These are phyloP conservation scores for Aspergillus affinis DNA, from an alignment of 495 filamentous ascomycete species.

Conservation along the genomic window DNA sequence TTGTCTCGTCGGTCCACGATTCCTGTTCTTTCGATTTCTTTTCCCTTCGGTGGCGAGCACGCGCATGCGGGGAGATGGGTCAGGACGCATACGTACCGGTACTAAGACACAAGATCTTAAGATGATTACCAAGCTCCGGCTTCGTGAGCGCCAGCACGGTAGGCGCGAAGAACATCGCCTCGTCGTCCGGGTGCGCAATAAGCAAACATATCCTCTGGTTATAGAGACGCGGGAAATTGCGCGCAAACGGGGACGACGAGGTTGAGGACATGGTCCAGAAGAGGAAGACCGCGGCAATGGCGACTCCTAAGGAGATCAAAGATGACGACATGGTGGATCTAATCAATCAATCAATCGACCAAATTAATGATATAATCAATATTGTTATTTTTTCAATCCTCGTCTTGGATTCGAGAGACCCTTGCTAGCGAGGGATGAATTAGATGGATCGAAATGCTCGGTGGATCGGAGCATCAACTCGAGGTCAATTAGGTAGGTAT, in stretches of 20 bases:
- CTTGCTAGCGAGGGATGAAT: background rate
- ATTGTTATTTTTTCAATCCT: too few species aligned
- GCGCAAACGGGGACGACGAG: slow-evolving; percentile 61
- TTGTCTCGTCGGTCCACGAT: too few species aligned
- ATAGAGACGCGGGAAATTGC: slow-evolving; percentile 65
- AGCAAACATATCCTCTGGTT: slow-evolving; percentile 84
- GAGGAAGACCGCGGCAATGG: slow-evolving; percentile 35
- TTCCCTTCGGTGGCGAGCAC: too few species aligned
- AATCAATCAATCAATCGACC: background rate
- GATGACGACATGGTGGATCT: slow-evolving; percentile 13
- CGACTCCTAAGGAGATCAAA: slow-evolving; percentile 32
- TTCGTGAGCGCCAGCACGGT: slow-evolving; percentile 77
- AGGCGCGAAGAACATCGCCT: slow-evolving; percentile 99
- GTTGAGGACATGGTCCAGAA: slow-evolving; percentile 52
- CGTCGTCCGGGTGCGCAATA: slow-evolving; percentile 96
- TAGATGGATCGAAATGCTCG: slow-evolving; percentile 1
- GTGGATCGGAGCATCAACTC: slow-evolving; percentile 6
- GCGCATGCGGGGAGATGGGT: background rate
- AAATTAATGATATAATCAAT: too few species aligned
- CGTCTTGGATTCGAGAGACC: background rate
- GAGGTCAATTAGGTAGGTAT: background rate
- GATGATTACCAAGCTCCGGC: slow-evolving; percentile 74
- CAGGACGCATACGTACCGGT: slow-evolving; percentile 53
- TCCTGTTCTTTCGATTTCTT: too few species aligned
- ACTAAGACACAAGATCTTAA: slow-evolving; percentile 91